Evolutionary conservation across 495 filamentous ascomycete genomes (phyloP).

Genomic region (Aspergillus biplanus): DNA sequence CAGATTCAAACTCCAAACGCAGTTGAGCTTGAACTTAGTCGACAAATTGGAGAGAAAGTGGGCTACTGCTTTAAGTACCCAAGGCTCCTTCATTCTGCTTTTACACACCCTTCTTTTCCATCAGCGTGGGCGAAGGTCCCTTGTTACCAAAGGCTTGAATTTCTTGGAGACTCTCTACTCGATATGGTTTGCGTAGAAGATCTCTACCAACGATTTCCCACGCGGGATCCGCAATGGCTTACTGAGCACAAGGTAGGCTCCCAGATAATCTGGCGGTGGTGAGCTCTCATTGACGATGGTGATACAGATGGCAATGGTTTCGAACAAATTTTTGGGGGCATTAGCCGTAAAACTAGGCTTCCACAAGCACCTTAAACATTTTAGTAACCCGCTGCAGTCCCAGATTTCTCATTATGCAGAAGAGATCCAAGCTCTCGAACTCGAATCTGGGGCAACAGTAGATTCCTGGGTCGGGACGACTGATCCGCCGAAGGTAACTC

Average conservation of each 20-base stretch:
- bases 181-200: slow-evolving; percentile 86
- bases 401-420: slow-evolving; percentile 71
- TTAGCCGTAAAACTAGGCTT: slow-evolving; percentile 77
- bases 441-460: slow-evolving; percentile 54
- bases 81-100: slow-evolving; percentile 78
- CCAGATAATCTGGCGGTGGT: not conserved
- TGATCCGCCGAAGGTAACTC: slow-evolving; percentile 70
- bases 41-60: slow-evolving; percentile 65
- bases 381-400: slow-evolving; percentile 57
- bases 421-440: slow-evolving; percentile 62
- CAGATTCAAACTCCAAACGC: slow-evolving; percentile 57
- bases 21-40: slow-evolving; percentile 64
- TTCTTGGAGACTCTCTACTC: slow-evolving; percentile 86
- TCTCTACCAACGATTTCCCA: slow-evolving; percentile 74
- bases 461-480: slow-evolving; percentile 79
- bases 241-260: slow-evolving; percentile 84
- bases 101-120: slow-evolving; percentile 84
- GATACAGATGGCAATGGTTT: slow-evolving; percentile 89
- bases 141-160: slow-evolving; percentile 90
- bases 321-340: slow-evolving; percentile 90
- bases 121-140: slow-evolving; percentile 75
- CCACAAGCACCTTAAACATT: slow-evolving; percentile 71
- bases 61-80: slow-evolving; percentile 84
- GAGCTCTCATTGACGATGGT: not conserved
- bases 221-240: slow-evolving; percentile 91